phyloP scores from a whole-genome alignment of 148 eudicot species.

The Rhododendron henanense region DNA sequence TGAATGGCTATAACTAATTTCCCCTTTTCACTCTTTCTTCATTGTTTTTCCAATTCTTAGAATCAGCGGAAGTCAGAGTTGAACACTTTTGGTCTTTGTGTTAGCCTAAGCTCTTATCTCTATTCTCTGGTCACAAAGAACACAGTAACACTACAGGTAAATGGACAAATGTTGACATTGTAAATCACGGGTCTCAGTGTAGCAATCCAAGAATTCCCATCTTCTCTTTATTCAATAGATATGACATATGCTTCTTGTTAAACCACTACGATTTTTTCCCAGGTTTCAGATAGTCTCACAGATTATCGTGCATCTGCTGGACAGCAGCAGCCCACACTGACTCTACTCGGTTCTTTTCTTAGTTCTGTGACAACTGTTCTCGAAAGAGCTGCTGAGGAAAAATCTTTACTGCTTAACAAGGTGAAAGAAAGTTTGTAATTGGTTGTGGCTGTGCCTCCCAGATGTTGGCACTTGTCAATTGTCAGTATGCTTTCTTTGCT shows the following conservation, averaged over 20 bases:
- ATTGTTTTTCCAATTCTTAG: constrained; percentile 29
- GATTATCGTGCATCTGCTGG: constrained; percentile 43
- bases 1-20: background rate
- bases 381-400: constrained; percentile 85
- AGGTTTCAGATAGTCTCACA: constrained; percentile 59
- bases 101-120: constrained; percentile 85
- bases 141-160: constrained; percentile 72
- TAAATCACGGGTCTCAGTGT: background rate
- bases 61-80: constrained; percentile 64
- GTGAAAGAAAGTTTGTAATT: constrained; percentile 25
- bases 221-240: background rate
- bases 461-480: background rate
- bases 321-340: constrained; percentile 70
- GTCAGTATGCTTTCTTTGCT: background rate
- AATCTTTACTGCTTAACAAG: constrained; percentile 75
- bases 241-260: background rate
- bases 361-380: constrained; percentile 59
- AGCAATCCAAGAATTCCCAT: background rate
- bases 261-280: background rate
- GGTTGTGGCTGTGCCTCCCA: constrained; percentile 2
- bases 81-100: constrained; percentile 64
- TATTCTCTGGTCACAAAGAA: constrained; percentile 82
- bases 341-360: constrained; percentile 55
- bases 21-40: background rate
- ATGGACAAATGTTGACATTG: background rate